Evolutionary conservation across 2,329 filamentous ascomycete species (phyloP).

Genomic region (Zasmidium citrigriseum): DNA sequence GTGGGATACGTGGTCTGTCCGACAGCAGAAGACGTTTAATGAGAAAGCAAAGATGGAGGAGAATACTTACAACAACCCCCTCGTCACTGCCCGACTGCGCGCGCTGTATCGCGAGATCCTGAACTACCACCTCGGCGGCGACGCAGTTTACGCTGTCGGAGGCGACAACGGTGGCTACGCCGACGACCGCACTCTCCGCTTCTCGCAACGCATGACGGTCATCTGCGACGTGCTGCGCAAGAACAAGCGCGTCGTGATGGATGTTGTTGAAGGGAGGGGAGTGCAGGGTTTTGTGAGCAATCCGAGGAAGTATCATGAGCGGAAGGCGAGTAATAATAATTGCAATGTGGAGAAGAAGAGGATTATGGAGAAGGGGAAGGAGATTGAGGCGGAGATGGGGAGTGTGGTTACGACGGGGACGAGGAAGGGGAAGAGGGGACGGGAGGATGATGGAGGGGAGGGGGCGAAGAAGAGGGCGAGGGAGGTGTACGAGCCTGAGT

Average conservation of each 20-base stretch:
- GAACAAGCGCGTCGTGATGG: conserved; percentile 24
- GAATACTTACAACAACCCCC: conserved; percentile 7
- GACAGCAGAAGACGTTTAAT: conserved; percentile 22
- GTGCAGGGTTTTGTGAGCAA: conserved; percentile 22
- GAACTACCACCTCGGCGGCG: conserved; percentile 16
- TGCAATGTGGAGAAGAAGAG: conserved; percentile 25
- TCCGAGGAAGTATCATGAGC: conserved; percentile 17
- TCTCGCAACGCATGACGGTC: conserved; percentile 13
- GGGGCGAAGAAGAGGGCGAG: background rate
- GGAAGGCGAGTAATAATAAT: conserved; percentile 22
- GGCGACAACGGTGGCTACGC: conserved; percentile 20
- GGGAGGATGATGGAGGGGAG: no score
- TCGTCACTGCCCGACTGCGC: conserved; percentile 20
- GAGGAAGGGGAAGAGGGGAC: conserved; percentile 6
- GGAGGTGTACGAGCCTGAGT: no score
- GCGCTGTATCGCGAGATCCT: conserved; percentile 19
- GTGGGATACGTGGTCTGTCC: conserved; percentile 7
- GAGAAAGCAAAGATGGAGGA: conserved; percentile 18
- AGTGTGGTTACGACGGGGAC: background rate
- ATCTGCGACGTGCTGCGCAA: conserved; percentile 11
- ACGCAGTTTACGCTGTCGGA: conserved; percentile 16
- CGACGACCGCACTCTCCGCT: conserved; percentile 10
- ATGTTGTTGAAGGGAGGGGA: conserved; percentile 25
- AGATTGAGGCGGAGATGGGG: conserved; percentile 3
- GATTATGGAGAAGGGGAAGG: conserved; percentile 22